Percentiles rank a stretch among this genome's conserved stretches.
These are phyloP conservation scores for Phytophthora europaea DNA, from an alignment of 352 stramenopile genomes.

Conservation along the genomic window DNA sequence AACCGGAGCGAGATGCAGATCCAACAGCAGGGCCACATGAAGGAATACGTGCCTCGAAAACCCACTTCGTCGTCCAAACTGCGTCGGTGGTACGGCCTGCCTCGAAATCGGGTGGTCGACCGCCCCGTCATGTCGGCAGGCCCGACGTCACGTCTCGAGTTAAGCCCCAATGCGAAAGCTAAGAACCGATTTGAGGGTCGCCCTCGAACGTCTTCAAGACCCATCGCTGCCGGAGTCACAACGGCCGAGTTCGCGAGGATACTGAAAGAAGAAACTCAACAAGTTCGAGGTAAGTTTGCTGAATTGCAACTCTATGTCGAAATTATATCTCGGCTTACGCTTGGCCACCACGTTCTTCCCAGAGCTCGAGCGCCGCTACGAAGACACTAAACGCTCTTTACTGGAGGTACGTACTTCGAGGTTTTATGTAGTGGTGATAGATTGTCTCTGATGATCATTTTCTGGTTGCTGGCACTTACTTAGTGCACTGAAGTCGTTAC, in stretches of 20 bases:
- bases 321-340: not conserved
- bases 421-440: not conserved
- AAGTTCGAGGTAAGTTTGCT: slow-evolving; percentile 43
- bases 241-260: slow-evolving; percentile 48
- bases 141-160: slow-evolving; percentile 7
- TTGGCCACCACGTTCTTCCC: not conserved
- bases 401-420: slow-evolving; percentile 44
- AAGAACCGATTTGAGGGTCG: not conserved
- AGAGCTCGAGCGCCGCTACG: slow-evolving; percentile 64
- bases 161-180: not conserved
- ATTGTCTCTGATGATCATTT: not conserved
- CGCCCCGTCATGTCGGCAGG: slow-evolving; percentile 25
- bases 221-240: slow-evolving; percentile 7
- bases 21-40: slow-evolving; percentile 53
- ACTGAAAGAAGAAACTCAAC: slow-evolving; percentile 48
- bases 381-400: slow-evolving; percentile 64
- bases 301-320: not conserved
- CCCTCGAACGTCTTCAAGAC: slow-evolving; percentile 3
- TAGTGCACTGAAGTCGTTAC: slow-evolving; percentile 62
- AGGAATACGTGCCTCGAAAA: slow-evolving; percentile 58
- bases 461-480: not conserved
- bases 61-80: slow-evolving; percentile 18
- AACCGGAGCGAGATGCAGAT: slow-evolving; percentile 52
- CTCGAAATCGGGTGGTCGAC: slow-evolving; percentile 13
- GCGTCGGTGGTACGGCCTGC: slow-evolving; percentile 26